Conservation (phyloP, 768 basidiomycete genomes). For the Tylopilus sp. region DNA sequence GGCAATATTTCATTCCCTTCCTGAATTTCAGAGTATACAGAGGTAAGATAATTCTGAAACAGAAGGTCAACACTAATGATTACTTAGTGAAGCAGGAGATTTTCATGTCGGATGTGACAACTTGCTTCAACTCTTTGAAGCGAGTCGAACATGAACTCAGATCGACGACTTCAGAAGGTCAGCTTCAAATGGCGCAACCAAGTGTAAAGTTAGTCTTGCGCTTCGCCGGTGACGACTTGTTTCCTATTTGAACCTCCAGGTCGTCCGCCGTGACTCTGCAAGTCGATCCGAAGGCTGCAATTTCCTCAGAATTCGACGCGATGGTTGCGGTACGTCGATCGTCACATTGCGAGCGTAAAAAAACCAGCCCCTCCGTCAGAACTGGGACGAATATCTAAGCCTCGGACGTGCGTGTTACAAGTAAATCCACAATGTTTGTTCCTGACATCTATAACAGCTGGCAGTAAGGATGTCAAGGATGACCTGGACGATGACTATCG, state of each 20-base stretch:
- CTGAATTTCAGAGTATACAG: conserved; percentile 45
- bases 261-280: conserved; percentile 49
- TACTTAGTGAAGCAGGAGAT: conserved; percentile 77
- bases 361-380: conserved; percentile 31
- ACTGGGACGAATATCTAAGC: conserved; percentile 63
- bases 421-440: background rate
- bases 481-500: conserved; percentile 51
- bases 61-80: background rate
- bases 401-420: conserved; percentile 36
- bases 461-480: conserved; percentile 22
- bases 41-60: conserved; percentile 27
- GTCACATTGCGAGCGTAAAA: background rate
- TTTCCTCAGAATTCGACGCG: conserved; percentile 61
- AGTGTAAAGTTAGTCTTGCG: conserved; percentile 51
- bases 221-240: background rate
- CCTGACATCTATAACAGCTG: conserved; percentile 2
- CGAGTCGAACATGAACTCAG: conserved; percentile 71
- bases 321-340: conserved; percentile 50
- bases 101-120: conserved; percentile 74
- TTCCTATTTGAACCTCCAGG: conserved; percentile 29
- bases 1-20: conserved; percentile 1
- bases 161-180: conserved; percentile 41
- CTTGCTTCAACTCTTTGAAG: conserved; percentile 73
- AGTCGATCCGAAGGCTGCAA: conserved; percentile 47
- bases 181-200: conserved; percentile 71